These are phyloP conservation scores for Blakeslea trispora DNA, from an alignment of 371 early-diverging fungal genomes.

Conservation along the genomic window DNA sequence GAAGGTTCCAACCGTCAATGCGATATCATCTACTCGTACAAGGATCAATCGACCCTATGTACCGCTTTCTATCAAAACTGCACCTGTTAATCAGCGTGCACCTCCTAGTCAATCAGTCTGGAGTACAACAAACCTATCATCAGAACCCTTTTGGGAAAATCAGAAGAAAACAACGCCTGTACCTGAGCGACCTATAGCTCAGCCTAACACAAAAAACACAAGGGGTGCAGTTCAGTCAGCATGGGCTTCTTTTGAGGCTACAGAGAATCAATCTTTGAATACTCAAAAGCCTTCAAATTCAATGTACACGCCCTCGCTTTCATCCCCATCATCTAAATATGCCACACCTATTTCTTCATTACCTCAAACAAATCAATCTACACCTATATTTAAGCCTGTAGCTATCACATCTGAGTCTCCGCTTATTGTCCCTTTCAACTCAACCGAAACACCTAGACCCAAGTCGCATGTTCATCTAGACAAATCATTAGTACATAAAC, in stretches of 20 bases:
- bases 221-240: too few species aligned
- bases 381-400: neutral
- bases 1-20: neutral
- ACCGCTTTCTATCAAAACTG: neutral
- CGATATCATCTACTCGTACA: neutral
- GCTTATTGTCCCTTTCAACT: too few species aligned
- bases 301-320: too few species aligned
- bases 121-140: constrained; percentile 18
- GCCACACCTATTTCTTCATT: too few species aligned
- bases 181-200: neutral
- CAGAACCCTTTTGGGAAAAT: constrained; percentile 34
- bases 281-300: neutral
- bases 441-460: too few species aligned
- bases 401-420: too few species aligned
- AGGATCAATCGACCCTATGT: neutral
- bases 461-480: too few species aligned
- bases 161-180: neutral
- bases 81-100: neutral
- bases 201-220: neutral
- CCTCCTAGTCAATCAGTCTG: constrained; percentile 12
- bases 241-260: neutral
- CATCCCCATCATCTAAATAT: too few species aligned
- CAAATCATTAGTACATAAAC: too few species aligned
- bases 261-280: neutral
- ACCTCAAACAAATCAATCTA: neutral